Conservation (phyloP, 108 stramenopile genomes). For the Schizochytrium sp. region DNA sequence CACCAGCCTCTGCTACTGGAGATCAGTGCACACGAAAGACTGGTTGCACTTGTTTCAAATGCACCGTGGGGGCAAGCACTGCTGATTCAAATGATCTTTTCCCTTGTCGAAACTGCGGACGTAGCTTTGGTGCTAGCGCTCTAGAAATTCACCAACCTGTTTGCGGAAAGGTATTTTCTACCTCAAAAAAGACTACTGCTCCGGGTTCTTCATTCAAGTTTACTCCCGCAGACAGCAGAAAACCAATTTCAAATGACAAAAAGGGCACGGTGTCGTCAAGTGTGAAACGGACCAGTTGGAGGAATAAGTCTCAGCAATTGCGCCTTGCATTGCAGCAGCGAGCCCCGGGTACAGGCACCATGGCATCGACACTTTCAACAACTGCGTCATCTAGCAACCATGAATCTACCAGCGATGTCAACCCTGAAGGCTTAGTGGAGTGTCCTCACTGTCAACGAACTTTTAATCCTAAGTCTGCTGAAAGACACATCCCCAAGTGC, state of each 20-base stretch:
- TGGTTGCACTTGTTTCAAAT: slow-evolving; percentile 5
- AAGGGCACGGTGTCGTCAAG: not conserved
- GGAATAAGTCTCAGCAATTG: not conserved
- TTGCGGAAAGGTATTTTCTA: slow-evolving; percentile 37
- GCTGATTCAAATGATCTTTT: not conserved
- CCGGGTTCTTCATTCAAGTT: no score
- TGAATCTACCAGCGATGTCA: not conserved
- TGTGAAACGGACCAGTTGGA: slow-evolving; percentile 18
- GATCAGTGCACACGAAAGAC: slow-evolving; percentile 14
- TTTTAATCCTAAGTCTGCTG: slow-evolving; percentile 36
- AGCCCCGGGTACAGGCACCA: not conserved
- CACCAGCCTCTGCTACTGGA: not conserved
- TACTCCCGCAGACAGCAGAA: no score
- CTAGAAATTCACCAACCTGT: slow-evolving; percentile 14
- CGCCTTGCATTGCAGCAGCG: not conserved
- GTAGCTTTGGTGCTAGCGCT: not conserved
- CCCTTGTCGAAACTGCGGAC: not conserved
- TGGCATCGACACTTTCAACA: slow-evolving; percentile 40
- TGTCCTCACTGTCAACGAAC: slow-evolving; percentile 54
- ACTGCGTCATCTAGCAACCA: slow-evolving; percentile 8
- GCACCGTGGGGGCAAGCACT: not conserved
- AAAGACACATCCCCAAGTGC: slow-evolving; percentile 41
- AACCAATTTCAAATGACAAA: no score
- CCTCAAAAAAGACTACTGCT: not conserved
- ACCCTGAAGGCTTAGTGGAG: not conserved